Evolutionary conservation across 1,284 basidiomycete species (phyloP).

Genomic region (Leucoagaricus sp.): DNA sequence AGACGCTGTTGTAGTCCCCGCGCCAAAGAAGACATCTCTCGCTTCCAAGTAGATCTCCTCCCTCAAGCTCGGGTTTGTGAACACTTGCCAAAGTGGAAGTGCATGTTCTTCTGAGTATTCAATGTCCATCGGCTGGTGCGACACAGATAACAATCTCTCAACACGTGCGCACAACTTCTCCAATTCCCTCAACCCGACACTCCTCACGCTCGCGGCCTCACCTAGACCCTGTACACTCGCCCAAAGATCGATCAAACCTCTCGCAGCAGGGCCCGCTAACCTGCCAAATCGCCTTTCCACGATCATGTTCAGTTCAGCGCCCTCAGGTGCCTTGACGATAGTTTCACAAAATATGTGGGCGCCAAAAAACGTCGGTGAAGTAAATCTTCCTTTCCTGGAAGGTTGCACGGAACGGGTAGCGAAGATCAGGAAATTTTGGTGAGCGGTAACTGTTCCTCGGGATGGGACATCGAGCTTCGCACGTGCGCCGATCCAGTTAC

Average conservation of each 20-base stretch:
- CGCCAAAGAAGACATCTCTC: slow-evolving; percentile 90
- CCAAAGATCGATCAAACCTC: slow-evolving; percentile 69
- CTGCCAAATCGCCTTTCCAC: slow-evolving; percentile 66
- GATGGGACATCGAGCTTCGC: slow-evolving; percentile 73
- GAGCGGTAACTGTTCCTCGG: slow-evolving; percentile 68
- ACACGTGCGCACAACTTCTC: slow-evolving; percentile 87
- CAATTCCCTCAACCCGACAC: slow-evolving; percentile 83
- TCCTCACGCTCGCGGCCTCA: slow-evolving; percentile 50
- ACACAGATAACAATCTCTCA: slow-evolving; percentile 58
- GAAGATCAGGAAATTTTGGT: slow-evolving; percentile 77
- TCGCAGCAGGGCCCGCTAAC: slow-evolving; percentile 50
- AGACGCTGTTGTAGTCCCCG: slow-evolving; percentile 54
- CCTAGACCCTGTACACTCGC: slow-evolving; percentile 50
- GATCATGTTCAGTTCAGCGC: slow-evolving; percentile 71
- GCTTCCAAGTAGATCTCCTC: slow-evolving; percentile 93
- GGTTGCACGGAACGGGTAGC: slow-evolving; percentile 71
- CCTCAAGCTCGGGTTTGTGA: slow-evolving; percentile 78
- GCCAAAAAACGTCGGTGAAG: slow-evolving; percentile 73
- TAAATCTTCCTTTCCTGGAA: slow-evolving; percentile 44
- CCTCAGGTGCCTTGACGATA: slow-evolving; percentile 58
- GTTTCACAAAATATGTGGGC: slow-evolving; percentile 82
- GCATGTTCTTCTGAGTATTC: slow-evolving; percentile 31
- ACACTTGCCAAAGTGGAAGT: slow-evolving; percentile 41
- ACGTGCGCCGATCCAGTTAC: slow-evolving; percentile 76
- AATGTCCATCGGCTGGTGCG: slow-evolving; percentile 46